Base-by-base conservation (phyloP, 352 stramenopile genomes). In the Phytophthora boehmeriae region DNA sequence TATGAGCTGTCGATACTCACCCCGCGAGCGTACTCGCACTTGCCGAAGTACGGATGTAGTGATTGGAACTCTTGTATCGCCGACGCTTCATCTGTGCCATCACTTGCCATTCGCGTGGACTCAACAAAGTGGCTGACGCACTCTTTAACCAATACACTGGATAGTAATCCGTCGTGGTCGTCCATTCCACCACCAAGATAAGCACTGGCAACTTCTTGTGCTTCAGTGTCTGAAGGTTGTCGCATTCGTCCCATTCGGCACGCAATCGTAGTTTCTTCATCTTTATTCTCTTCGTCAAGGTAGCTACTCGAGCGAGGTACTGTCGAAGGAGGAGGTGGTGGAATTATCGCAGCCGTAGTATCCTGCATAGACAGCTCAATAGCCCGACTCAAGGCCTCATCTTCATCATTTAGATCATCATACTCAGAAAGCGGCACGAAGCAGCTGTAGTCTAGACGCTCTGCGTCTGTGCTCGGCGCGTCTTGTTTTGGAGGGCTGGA, bases 101-200 rank as follows among this genome's bases (percentile, higher is more conserved):
- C 73, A 23, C 78, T 72, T 25, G 86, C 88, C 38, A 93, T 80
- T 23, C 76, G 71, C 8, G 88, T 95, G 1, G 88, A 94, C 43
- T 89, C 77, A 16, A 93, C 79, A 59, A 96, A 92, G 49, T 96
- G 88, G 46, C 69, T 89, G 23, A 95, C 83, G 46, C 88, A 96
- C 42, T 96, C 88, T 43, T 93, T 81, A 10, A 96, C 83, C 5
- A 96, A 55, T 5, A 94, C 78, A 54, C 74, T 89, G 3, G 83
- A 90, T 9, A 95, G 63, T 6, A 89, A 25, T 2, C 73, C 78
- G 27, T 89, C 78, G 17, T 89, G 77, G 32, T 88, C 78, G 54
- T 89, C 64, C 6, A 86, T 38, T n/a, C 68, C 60, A 38, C 71
- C 63, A 44, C 42, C 45, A 19, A 90, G 42, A 46, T 89, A 87